These are phyloP conservation scores for Cenococcum geophilum DNA, from an alignment of 495 filamentous ascomycete species.

Conservation along the genomic window DNA sequence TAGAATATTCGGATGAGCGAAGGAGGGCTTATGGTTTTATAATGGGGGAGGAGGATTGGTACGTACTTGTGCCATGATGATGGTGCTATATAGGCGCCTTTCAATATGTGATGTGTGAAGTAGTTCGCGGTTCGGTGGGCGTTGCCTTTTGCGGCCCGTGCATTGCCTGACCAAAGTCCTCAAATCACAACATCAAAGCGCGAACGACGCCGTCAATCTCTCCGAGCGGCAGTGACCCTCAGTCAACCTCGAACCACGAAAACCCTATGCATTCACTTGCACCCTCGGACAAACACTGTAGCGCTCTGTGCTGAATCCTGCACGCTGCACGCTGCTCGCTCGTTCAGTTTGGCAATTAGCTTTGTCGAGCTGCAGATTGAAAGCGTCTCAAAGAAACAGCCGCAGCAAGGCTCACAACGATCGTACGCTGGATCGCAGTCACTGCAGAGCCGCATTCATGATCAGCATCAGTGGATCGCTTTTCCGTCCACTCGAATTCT, in stretches of 20 bases:
- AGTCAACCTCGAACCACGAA: not conserved
- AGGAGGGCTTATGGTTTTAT: not conserved
- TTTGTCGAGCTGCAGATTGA: conserved; percentile 28
- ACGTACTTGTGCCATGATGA: conserved; percentile 26
- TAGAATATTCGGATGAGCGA: conserved; percentile 3
- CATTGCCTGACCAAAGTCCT: not conserved
- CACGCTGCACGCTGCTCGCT: not conserved
- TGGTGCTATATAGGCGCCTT: not conserved
- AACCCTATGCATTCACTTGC: not conserved
- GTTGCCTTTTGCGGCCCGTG: not conserved
- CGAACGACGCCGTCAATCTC: not conserved
- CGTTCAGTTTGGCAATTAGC: conserved; percentile 28
- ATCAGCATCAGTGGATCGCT: not conserved
- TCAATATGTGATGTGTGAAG: not conserved
- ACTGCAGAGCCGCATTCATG: conserved; percentile 21
- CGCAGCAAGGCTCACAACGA: conserved; percentile 5
- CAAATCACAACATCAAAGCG: conserved; percentile 13
- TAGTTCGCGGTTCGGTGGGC: not conserved
- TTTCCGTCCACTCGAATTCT: not conserved
- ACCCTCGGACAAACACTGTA: not conserved
- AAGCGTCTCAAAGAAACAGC: conserved; percentile 26
- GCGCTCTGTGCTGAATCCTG: not conserved
- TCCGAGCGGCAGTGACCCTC: not conserved
- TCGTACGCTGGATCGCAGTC: not conserved
- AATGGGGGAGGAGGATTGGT: not conserved